phyloP scores from a whole-genome alignment of 129 eudicot species.

The Flaveria brownii region DNA sequence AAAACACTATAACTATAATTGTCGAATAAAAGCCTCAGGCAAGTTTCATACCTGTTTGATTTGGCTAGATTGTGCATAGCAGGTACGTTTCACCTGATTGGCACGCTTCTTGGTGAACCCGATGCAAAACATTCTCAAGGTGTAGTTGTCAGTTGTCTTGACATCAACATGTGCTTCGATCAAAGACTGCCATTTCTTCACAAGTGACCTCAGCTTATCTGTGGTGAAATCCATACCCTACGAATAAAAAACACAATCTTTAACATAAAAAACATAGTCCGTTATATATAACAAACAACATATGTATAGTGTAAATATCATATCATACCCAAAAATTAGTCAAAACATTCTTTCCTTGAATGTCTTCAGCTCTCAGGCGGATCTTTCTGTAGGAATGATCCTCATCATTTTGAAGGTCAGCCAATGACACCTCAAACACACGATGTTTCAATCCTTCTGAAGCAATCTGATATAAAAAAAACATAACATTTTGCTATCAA shows the following conservation, averaged over 20 bases:
- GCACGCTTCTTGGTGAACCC: conserved; percentile 77
- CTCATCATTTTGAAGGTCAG: conserved; percentile 72
- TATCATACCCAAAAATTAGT: conserved; percentile 66
- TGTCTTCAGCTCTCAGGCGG: conserved; percentile 68
- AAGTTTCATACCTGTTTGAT: conserved; percentile 44
- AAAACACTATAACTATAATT: neutral
- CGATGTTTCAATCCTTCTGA: conserved; percentile 80
- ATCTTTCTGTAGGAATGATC: conserved; percentile 78
- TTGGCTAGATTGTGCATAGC: conserved; percentile 78
- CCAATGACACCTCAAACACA: conserved; percentile 66
- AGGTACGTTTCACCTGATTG: conserved; percentile 71
- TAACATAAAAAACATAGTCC: neutral
- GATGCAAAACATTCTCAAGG: conserved; percentile 67
- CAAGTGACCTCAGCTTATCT: conserved; percentile 61
- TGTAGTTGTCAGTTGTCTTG: conserved; percentile 66
- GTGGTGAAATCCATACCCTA: conserved; percentile 79
- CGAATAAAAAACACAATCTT: neutral
- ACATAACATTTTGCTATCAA: neutral
- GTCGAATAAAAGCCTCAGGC: neutral
- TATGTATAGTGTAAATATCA: neutral
- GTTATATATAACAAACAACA: no score
- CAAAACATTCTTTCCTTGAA: conserved; percentile 69
- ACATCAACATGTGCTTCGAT: conserved; percentile 84
- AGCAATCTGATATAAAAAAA: conserved; percentile 46
- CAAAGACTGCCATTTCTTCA: conserved; percentile 68